phyloP scores from a whole-genome alignment of 352 stramenopile genomes.

The Phytophthora boehmeriae region DNA sequence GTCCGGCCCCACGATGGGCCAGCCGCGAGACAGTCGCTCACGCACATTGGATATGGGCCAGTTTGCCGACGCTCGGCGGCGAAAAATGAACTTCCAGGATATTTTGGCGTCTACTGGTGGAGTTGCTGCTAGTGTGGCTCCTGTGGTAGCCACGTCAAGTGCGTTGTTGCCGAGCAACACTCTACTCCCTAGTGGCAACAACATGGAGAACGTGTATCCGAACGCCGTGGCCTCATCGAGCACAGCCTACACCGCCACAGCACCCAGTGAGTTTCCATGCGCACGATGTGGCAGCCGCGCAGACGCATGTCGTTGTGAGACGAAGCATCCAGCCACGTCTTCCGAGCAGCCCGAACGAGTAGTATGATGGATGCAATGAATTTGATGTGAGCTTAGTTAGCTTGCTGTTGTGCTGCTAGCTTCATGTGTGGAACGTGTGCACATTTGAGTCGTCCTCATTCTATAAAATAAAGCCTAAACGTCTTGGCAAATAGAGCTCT shows the following conservation, averaged over 20 bases:
- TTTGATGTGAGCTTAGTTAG: neutral
- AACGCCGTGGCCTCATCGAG: conserved; percentile 27
- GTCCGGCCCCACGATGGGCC: conserved; percentile 58
- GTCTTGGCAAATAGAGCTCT: conserved; percentile 29
- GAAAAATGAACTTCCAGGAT: conserved; percentile 91
- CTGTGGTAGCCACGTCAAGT: conserved; percentile 17
- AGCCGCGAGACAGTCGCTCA: conserved; percentile 79
- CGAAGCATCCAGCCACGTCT: conserved; percentile 25
- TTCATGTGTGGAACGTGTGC: conserved; percentile 19
- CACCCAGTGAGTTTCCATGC: conserved; percentile 27
- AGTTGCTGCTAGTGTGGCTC: conserved; percentile 8
- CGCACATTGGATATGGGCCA: conserved; percentile 87
- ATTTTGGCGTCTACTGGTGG: conserved; percentile 69
- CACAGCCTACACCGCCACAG: conserved; percentile 20
- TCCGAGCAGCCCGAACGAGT: conserved; percentile 39
- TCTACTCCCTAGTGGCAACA: conserved; percentile 16
- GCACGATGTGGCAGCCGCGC: conserved; percentile 13
- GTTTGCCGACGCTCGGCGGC: conserved; percentile 74
- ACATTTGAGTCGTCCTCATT: conserved; percentile 6
- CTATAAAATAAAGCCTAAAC: conserved; percentile 36
- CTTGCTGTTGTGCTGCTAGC: conserved; percentile 22
- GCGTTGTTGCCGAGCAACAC: conserved; percentile 19
- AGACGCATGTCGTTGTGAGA: conserved; percentile 20
- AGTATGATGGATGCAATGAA: conserved; percentile 56
- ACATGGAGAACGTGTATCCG: conserved; percentile 63